These are phyloP conservation scores for Aspergillus sp. DNA, from an alignment of 2,329 filamentous ascomycete species.

Conservation along the genomic window DNA sequence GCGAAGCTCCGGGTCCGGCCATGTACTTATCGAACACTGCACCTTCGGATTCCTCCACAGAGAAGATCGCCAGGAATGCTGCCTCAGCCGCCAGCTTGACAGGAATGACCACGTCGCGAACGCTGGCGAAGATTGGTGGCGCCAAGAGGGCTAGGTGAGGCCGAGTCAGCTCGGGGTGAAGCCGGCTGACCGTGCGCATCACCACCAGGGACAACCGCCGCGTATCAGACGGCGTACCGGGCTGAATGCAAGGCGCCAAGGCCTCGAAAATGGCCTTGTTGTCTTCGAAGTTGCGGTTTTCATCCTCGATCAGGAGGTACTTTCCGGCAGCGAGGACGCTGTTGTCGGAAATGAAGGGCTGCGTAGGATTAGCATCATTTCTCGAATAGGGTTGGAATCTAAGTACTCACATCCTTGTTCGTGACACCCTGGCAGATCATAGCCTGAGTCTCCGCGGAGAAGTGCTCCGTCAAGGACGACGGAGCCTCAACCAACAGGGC, in stretches of 20 bases:
- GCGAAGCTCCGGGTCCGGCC: constrained; percentile 63
- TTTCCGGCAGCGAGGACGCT: constrained; percentile 88
- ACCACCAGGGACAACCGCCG: constrained; percentile 85
- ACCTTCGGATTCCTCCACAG: constrained; percentile 81
- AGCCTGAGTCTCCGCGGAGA: constrained; percentile 73
- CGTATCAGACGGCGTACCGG: constrained; percentile 77
- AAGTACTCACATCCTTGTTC: constrained; percentile 67
- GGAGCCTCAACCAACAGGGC: constrained; percentile 82
- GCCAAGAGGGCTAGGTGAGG: constrained; percentile 81
- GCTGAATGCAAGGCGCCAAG: constrained; percentile 72
- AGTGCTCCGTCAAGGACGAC: constrained; percentile 65
- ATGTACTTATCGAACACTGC: constrained; percentile 92
- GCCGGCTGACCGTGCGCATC: constrained; percentile 77
- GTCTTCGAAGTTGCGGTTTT: constrained; percentile 67
- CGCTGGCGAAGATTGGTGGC: constrained; percentile 81
- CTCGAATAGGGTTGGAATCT: not conserved
- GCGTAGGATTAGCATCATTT: constrained; percentile 21
- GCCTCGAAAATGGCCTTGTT: constrained; percentile 79
- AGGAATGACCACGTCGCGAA: constrained; percentile 88
- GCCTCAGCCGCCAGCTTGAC: constrained; percentile 95
- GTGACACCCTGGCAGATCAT: constrained; percentile 77
- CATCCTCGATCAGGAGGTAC: constrained; percentile 69
- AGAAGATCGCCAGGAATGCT: constrained; percentile 87
- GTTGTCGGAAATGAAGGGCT: constrained; percentile 86
- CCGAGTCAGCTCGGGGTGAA: constrained; percentile 75